Evolutionary conservation across 2,329 filamentous ascomycete genomes (phyloP), one percentile per base, ranked within the genome.

Genomic region (Colletotrichum viniferum): DNA sequence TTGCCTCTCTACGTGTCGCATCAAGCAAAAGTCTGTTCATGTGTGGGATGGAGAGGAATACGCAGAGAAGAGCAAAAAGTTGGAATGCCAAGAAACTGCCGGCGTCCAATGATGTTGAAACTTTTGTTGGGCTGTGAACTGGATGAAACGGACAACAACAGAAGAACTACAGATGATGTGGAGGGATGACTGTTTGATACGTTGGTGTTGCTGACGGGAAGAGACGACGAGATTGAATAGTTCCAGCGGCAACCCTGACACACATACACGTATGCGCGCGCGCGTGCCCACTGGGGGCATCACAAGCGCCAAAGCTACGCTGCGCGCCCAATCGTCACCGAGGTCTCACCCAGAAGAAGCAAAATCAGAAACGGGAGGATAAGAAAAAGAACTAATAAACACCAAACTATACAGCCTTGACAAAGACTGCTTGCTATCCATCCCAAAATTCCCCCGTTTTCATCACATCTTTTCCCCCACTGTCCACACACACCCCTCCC

Each of bases 351-450:
- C 24, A 8, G 18, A 12, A 43, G n/a, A 52, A 61, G 26, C 21
- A 64, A 32, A 24, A 28, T 12, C 24, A 36, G 30, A 18, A 34
- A 21, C 21, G n/a, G 38, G 26, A 13, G 65, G 26, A 16, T 55
- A 43, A 24, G 24, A 12, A 67, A 30, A 34, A 73, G 24, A 60
- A 63, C 38, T 48, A 61, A 68, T 55, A 43, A 74, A 73, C 63
- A 73, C 63, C 69, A 43, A 64, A 73, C 69, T 73, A 68, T 71
- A 67, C 73, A 73, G 69, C 63, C 73, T 73, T 68, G 63, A 73
- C 69, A 75, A 75, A 73, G 63, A 73, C 73, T 75, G 73, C 73
- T 75, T 75, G 73, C 73, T 75, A 75, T 73, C 73, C 73, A 75
- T 69, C 69, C 74, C 74, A 72, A 68, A 65, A 61, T 26, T 56